Conservation (phyloP, 257 asterid genomes). For the Schizonepeta tenuifolia region DNA sequence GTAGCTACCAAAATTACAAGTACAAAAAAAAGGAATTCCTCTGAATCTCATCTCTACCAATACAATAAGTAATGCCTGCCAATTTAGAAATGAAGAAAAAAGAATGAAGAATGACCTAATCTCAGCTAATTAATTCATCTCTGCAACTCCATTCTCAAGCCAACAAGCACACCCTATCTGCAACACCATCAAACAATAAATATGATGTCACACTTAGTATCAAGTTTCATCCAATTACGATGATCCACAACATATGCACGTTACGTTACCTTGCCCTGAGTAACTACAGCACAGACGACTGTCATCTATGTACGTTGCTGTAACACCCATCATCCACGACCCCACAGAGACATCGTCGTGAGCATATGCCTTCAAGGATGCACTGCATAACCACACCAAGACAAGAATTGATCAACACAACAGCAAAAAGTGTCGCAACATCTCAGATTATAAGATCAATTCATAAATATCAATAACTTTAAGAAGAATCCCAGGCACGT, state of each 20-base stretch:
- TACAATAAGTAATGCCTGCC: background rate
- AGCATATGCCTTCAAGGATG: constrained; percentile 87
- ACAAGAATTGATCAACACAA: background rate
- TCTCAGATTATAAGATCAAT: background rate
- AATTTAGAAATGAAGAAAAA: background rate
- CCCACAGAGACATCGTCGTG: constrained; percentile 86
- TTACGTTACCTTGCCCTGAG: constrained; percentile 61
- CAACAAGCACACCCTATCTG: constrained; percentile 79
- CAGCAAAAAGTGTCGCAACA: too few relatives aligned
- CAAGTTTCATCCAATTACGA: background rate
- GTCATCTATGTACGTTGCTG: constrained; percentile 86
- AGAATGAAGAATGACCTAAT: background rate
- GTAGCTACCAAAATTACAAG: background rate
- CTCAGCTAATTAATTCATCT: constrained; percentile 27
- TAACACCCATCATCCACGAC: constrained; percentile 98
- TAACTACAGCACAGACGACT: constrained; percentile 77
- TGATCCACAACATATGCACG: background rate
- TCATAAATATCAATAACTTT: background rate
- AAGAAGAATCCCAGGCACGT: background rate
- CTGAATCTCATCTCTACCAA: constrained; percentile 2
- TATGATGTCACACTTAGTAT: background rate
- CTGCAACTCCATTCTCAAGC: constrained; percentile 45
- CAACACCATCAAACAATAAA: constrained; percentile 21
- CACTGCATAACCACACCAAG: constrained; percentile 52
- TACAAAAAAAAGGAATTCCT: background rate